A percentile compares a stretch with the other conserved stretches of the same genome.
These are phyloP conservation scores for Penicillium odoratum DNA, from an alignment of 495 filamentous ascomycete genomes.

Conservation along the genomic window DNA sequence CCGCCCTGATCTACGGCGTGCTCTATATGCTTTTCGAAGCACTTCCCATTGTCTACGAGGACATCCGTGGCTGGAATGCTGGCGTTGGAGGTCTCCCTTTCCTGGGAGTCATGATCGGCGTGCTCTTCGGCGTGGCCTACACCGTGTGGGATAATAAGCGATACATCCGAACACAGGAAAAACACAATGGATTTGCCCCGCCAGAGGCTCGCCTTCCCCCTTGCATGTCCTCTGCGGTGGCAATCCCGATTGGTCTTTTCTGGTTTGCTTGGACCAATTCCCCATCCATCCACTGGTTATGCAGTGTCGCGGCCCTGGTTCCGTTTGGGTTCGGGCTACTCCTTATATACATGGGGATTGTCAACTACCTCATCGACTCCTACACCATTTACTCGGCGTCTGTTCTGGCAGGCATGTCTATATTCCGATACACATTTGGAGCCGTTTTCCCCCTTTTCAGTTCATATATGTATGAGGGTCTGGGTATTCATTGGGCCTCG, in stretches of 20 bases:
- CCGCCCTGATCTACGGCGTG: slow-evolving; percentile 73
- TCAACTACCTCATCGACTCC: slow-evolving; percentile 77
- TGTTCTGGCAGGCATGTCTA: slow-evolving; percentile 73
- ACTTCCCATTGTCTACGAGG: slow-evolving; percentile 73
- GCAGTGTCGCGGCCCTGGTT: slow-evolving; percentile 59
- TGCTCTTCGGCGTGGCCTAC: slow-evolving; percentile 54
- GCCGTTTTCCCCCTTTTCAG: slow-evolving; percentile 42
- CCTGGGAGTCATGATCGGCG: slow-evolving; percentile 78
- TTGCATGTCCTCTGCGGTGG: slow-evolving; percentile 39
- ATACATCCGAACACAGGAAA: slow-evolving; percentile 36
- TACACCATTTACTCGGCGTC: slow-evolving; percentile 81
- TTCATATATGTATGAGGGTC: neutral
- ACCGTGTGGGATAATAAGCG: slow-evolving; percentile 50
- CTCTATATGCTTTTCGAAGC: slow-evolving; percentile 85
- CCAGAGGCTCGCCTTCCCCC: slow-evolving; percentile 51
- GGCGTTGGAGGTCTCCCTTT: slow-evolving; percentile 74
- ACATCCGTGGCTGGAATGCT: slow-evolving; percentile 70
- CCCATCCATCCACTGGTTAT: slow-evolving; percentile 66
- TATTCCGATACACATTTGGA: slow-evolving; percentile 68
- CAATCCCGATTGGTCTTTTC: slow-evolving; percentile 55
- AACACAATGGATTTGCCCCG: slow-evolving; percentile 40
- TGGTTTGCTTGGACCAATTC: slow-evolving; percentile 72
- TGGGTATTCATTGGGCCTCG: slow-evolving; percentile 5
- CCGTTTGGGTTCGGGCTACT: slow-evolving; percentile 77
- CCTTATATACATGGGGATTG: slow-evolving; percentile 67